These are phyloP conservation scores for Venturia oleaginea DNA, from an alignment of 2,329 filamentous ascomycete species.

Conservation along the genomic window DNA sequence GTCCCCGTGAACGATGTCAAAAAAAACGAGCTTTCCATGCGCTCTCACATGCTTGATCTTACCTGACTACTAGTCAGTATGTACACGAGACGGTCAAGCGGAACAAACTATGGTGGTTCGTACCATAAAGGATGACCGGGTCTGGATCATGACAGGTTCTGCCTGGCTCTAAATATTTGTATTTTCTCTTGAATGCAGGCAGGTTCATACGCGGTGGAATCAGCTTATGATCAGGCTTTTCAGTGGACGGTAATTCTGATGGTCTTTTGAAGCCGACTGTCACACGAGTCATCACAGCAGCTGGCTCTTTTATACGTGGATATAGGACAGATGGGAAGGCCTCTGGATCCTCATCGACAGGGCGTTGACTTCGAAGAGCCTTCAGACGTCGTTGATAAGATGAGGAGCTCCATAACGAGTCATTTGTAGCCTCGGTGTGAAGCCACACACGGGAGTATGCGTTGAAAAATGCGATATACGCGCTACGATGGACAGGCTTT, in stretches of 20 bases:
- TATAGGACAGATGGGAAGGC: background rate
- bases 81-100: no score
- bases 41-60: slow-evolving; percentile 37
- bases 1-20: slow-evolving; percentile 69
- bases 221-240: background rate
- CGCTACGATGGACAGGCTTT: background rate
- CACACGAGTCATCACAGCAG: background rate
- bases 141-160: background rate
- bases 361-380: background rate
- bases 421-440: background rate
- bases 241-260: background rate
- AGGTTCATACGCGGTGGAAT: background rate
- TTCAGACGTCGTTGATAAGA: slow-evolving; percentile 9
- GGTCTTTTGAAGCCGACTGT: background rate
- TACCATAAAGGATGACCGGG: background rate
- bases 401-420: slow-evolving; percentile 8
- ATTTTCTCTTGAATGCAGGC: background rate
- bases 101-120: background rate
- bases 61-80: slow-evolving; percentile 2
- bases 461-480: slow-evolving; percentile 8
- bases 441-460: background rate
- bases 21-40: slow-evolving; percentile 71
- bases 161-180: slow-evolving; percentile 1
- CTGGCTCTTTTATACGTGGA: slow-evolving; percentile 6
- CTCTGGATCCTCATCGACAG: background rate